A percentile compares a stretch with the other conserved stretches of the same genome.
These are phyloP conservation scores for Solanum hybrid DNA, from an alignment of 305 asterid genomes.

Conservation along the genomic window DNA sequence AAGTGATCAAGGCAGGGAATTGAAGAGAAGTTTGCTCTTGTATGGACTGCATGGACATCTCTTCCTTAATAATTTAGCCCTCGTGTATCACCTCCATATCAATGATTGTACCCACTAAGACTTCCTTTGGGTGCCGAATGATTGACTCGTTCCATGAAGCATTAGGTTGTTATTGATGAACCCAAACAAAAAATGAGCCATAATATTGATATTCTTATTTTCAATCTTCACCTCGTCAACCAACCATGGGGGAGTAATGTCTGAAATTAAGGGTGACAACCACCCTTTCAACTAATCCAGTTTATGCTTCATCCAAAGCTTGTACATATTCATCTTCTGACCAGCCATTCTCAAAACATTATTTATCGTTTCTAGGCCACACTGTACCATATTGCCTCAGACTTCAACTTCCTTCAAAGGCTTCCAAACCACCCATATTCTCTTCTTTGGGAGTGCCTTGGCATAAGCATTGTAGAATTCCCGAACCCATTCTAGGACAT, in stretches of 20 bases:
- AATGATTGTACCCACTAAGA: background rate
- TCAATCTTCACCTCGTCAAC: background rate
- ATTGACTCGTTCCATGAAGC: background rate
- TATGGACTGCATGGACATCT: background rate
- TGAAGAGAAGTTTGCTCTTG: background rate
- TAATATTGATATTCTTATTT: too few relatives aligned
- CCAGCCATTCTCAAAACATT: background rate
- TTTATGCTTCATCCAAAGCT: background rate
- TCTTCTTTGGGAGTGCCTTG: background rate
- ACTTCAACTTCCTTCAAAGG: background rate
- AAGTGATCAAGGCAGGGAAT: background rate
- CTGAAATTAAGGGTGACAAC: background rate
- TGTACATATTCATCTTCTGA: background rate
- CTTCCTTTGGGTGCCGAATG: background rate
- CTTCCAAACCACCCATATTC: background rate
- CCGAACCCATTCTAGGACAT: background rate
- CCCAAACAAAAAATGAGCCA: background rate
- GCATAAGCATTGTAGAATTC: background rate
- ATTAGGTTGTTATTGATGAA: background rate
- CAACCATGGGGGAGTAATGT: background rate
- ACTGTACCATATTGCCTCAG: too few relatives aligned
- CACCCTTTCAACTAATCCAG: background rate
- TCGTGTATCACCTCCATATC: background rate
- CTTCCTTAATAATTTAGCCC: background rate
- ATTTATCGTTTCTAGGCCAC: background rate